Conservation (phyloP, 2,329 filamentous ascomycete genomes). For the Aspergillus oerlinghausenensis region DNA sequence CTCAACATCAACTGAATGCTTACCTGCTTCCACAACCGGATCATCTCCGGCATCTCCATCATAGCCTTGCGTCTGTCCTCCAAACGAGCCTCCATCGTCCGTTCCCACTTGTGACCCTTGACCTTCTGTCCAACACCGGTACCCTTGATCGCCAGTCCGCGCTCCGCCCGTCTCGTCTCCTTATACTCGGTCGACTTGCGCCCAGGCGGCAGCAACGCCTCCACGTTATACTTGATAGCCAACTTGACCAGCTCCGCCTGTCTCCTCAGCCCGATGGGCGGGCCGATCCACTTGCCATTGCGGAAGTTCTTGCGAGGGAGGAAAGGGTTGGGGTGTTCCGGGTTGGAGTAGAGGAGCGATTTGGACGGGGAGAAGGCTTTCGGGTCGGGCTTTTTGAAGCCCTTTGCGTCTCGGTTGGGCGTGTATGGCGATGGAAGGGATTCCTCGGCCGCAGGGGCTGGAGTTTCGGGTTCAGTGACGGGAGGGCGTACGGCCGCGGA, state of each 20-base stretch:
- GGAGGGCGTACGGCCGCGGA: constrained; percentile 32
- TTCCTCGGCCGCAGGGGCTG: constrained; percentile 9
- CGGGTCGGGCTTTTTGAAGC: constrained; percentile 30
- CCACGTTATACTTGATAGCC: constrained; percentile 71
- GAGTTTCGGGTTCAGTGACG: constrained; percentile 16
- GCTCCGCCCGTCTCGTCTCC: constrained; percentile 68
- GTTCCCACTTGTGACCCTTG: constrained; percentile 93
- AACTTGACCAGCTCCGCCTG: constrained; percentile 91
- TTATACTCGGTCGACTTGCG: constrained; percentile 66
- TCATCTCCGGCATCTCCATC: constrained; percentile 88
- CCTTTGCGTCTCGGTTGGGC: constrained; percentile 40
- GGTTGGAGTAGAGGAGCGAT: constrained; percentile 33
- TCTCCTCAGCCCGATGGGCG: constrained; percentile 74
- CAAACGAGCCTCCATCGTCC: constrained; percentile 75
- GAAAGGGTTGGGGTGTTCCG: constrained; percentile 71
- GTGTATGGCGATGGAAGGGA: constrained; percentile 37
- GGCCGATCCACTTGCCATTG: constrained; percentile 79
- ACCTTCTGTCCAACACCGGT: constrained; percentile 89
- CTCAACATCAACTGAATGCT: constrained; percentile 26
- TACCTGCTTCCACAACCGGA: constrained; percentile 90
- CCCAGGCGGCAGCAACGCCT: constrained; percentile 72
- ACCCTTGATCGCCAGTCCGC: constrained; percentile 80
- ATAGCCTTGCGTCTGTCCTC: constrained; percentile 88
- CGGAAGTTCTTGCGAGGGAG: constrained; percentile 68
- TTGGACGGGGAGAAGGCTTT: constrained; percentile 27